phyloP scores from a whole-genome alignment of 2,329 filamentous ascomycete genomes.

The Penicillium sp. region DNA sequence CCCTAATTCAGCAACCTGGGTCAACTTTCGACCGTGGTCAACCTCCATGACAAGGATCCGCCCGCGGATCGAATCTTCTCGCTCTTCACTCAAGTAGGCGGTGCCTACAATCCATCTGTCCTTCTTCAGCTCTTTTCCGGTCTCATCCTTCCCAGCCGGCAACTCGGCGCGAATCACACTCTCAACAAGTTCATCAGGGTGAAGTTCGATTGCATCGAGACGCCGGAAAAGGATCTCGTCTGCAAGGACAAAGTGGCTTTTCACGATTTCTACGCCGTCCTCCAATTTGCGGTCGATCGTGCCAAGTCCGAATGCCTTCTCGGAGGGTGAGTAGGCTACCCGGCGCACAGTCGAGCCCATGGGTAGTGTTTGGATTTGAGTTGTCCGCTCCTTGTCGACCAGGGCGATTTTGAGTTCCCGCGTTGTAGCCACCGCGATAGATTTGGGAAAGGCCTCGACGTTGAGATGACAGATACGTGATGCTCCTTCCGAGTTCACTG shows the following conservation, averaged over 20 bases:
- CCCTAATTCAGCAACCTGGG: constrained; percentile 61
- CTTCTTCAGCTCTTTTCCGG: constrained; percentile 45
- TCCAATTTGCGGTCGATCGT: constrained; percentile 70
- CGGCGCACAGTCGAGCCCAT: constrained; percentile 79
- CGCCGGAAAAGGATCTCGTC: constrained; percentile 84
- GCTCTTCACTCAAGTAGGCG: constrained; percentile 62
- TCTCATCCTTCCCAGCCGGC: constrained; percentile 50
- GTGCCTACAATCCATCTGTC: constrained; percentile 93
- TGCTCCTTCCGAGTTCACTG: constrained; percentile 83
- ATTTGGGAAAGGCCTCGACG: constrained; percentile 69
- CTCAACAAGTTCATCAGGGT: constrained; percentile 71
- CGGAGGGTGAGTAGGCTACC: constrained; percentile 72
- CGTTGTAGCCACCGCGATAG: constrained; percentile 74
- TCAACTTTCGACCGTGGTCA: constrained; percentile 61
- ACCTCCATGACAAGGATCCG: constrained; percentile 82
- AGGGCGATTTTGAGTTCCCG: constrained; percentile 70
- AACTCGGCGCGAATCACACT: constrained; percentile 73
- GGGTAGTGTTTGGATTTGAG: constrained; percentile 74
- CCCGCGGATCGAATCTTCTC: constrained; percentile 56
- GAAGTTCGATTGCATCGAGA: constrained; percentile 63
- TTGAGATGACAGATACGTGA: constrained; percentile 78
- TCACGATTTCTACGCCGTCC: constrained; percentile 66
- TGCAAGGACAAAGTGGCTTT: constrained; percentile 78
- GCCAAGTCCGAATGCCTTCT: constrained; percentile 80
- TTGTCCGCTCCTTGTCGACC: constrained; percentile 78